Evolutionary conservation across 1,139 yeast genomes (phyloP), one percentile per base, ranked within the genome.

Genomic region (Ogataea hybrid): DNA sequence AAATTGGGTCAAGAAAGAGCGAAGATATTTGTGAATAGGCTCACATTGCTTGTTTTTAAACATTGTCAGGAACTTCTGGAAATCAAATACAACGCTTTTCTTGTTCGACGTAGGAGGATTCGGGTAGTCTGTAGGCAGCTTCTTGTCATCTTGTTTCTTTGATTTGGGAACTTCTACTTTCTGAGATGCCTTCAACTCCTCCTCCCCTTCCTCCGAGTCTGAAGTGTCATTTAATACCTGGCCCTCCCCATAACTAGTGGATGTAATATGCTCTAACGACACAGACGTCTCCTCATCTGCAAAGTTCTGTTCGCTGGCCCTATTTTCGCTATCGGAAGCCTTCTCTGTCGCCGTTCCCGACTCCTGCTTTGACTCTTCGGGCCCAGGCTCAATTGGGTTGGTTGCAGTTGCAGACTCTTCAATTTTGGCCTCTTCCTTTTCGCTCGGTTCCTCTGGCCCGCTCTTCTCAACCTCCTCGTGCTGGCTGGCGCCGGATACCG

Each of bases 1-100:
- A 60, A 92, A 92, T 44, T 88, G 92, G 25, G 73, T 75, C 37
- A 94, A 67, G 55, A 94, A 84, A 21, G 87, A 89, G 59, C 86
- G 79, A 33, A 90, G 77, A 57, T 90, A 94, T 42, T 90, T 75
- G 2, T 92, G 90, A 32, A 90, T 75, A 0, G 98, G 97, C 47
- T 88, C 96, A 2, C 97, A 96, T 42, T 77, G 71, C 51, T 81
- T 83, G 46, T 78, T 75, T 43, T 84, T 80, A 48, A 94, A 71
- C 49, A 84, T 88, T 6, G 73, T 70, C 28, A 90, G 69, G 59
- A 94, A 94, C 18, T 73, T 68, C 57, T 86, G 96, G 62, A 90
- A 92, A 60, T 92, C 96, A 64, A 88, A 86, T 3, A 84, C 51
- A 21, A 51, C 48, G 35, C 58, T 60, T 21, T 54, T 55, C 25